Evolutionary conservation across 345 rosid species (phyloP).

Genomic region (Lagerstroemia speciosa): DNA sequence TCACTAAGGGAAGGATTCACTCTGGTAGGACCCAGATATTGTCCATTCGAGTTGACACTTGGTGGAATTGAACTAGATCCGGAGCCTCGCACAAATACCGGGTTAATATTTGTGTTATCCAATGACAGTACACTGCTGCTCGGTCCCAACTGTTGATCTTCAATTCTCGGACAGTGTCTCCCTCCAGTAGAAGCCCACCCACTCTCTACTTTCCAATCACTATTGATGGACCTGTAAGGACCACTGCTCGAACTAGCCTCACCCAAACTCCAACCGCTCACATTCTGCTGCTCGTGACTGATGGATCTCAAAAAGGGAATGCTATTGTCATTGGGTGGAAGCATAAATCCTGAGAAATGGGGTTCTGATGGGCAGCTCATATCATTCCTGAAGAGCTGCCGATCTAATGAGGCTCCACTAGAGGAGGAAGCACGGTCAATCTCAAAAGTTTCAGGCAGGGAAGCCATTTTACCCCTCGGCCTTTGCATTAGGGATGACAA

Average conservation of each 20-base stretch:
- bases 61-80: slow-evolving; percentile 24
- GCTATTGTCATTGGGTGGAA: slow-evolving; percentile 26
- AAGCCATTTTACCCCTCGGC: slow-evolving; percentile 65
- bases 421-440: slow-evolving; percentile 74
- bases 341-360: slow-evolving; percentile 38
- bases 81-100: slow-evolving; percentile 35
- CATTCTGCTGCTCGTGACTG: slow-evolving; percentile 39
- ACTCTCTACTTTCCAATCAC: slow-evolving; percentile 32
- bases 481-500: slow-evolving; percentile 61
- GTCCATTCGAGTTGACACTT: slow-evolving; percentile 50
- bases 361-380: slow-evolving; percentile 38
- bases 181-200: slow-evolving; percentile 32
- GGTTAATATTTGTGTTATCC: slow-evolving; percentile 24
- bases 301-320: slow-evolving; percentile 34
- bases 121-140: slow-evolving; percentile 16
- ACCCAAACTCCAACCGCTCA: slow-evolving; percentile 40
- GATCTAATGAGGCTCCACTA: slow-evolving; percentile 47
- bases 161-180: slow-evolving; percentile 24
- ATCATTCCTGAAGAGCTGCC: slow-evolving; percentile 58
- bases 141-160: slow-evolving; percentile 34
- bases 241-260: slow-evolving; percentile 48
- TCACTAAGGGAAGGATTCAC: slow-evolving; percentile 25
- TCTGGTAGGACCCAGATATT: slow-evolving; percentile 29
- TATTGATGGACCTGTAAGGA: slow-evolving; percentile 27
- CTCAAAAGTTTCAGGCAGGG: slow-evolving; percentile 64